Percentiles rank a stretch among this genome's conserved stretches.
Conservation (phyloP, 1,139 yeast genomes). For the Diutina ranongensis region DNA sequence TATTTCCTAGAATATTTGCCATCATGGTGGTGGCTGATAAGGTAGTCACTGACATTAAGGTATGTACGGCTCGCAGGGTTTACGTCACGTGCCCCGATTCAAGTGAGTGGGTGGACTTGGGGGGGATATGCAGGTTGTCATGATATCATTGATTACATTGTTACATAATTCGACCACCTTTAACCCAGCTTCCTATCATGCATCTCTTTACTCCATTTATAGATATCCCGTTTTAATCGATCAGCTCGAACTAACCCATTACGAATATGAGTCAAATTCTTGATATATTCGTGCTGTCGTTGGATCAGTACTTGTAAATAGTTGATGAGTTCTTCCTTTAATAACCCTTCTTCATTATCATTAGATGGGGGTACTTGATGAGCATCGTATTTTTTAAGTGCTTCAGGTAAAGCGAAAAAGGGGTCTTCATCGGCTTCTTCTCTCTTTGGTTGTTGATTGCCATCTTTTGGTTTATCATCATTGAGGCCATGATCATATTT, state of each 20-base stretch:
- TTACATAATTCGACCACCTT: too few species aligned
- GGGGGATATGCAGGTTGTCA: too few species aligned
- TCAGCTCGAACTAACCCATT: conserved; percentile 71
- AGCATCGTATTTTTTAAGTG: conserved; percentile 19
- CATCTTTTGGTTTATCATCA: not conserved
- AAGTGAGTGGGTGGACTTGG: too few species aligned
- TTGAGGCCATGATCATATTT: conserved; percentile 52
- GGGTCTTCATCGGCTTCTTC: conserved; percentile 28
- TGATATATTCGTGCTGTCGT: conserved; percentile 80
- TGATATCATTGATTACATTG: too few species aligned
- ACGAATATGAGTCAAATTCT: conserved; percentile 62
- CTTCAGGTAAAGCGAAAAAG: conserved; percentile 52
- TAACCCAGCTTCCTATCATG: conserved; percentile 39
- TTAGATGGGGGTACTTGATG: conserved; percentile 18
- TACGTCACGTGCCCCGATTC: too few species aligned
- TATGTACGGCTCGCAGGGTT: too few species aligned
- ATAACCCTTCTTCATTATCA: conserved; percentile 18
- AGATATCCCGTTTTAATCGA: conserved; percentile 54
- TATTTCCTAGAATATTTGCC: not conserved
- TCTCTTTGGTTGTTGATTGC: not conserved
- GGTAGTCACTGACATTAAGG: too few species aligned
- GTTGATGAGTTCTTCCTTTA: conserved; percentile 33
- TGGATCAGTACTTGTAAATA: conserved; percentile 49
- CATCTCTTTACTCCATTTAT: conserved; percentile 80
- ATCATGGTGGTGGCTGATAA: too few species aligned